Evolutionary conservation across 73 alveolate genomes (phyloP), one percentile per base, ranked within the genome.

Genomic region (Paramecium tetraurelia): DNA sequence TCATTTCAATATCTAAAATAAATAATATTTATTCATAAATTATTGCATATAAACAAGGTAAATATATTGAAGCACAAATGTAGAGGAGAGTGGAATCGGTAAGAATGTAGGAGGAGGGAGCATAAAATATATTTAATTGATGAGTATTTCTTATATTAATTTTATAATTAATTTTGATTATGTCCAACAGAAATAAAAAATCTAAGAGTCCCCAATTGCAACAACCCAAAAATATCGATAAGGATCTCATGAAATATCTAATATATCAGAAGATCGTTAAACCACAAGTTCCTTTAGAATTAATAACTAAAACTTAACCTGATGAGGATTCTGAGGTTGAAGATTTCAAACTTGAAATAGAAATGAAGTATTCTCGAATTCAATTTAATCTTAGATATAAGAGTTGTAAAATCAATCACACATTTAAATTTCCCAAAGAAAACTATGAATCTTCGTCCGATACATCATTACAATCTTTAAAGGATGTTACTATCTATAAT

Each of bases 271-370:
- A 80, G 48, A 80, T 80, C 46, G 57, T 43, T 14, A 80, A 80
- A 46, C 90, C 90, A 24, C 27, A 40, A 80, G 76, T 46, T 21
- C 76, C 76, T 10, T 59, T 35, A 41, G 90, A 80, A 80, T 46
- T 80, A 24, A 80, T 80, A 2, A 80, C 90, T 20, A 80, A 80
- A 80, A 80, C 90, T 44, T 21, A 80, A 11, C 90, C 90, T 31
- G 90, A 80, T 80, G 90, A 80, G 29, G 90, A 80, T 80, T 80
- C 90, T n/a, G 90, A 80, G 18, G 90, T 80, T 41, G 90, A 80
- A 35, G 90, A 80, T 80, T 80, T 80, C 75, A 80, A 80, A 46
- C 31, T 44, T 1, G 90, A 80, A 48, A 80, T 80, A 41, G 90
- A 80, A 80, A 22, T 31, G 57, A 80, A 80, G 90, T 80, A 80